These are phyloP conservation scores for Phytophthora hibernalis DNA, from an alignment of 352 stramenopile genomes.

Conservation along the genomic window DNA sequence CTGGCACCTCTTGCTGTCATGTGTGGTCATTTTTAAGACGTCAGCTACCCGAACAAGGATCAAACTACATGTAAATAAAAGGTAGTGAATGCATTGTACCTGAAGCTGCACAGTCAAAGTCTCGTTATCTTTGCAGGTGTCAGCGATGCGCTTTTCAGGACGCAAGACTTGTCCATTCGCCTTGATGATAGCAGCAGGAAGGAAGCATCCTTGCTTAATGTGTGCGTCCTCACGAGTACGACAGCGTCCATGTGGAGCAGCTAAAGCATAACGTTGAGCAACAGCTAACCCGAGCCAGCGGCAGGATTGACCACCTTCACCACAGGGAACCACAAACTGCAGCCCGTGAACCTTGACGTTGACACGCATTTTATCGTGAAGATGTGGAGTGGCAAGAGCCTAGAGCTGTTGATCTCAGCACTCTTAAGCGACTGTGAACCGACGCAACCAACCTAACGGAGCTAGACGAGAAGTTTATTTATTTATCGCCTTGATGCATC, in stretches of 20 bases:
- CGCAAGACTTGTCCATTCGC: slow-evolving; percentile 50
- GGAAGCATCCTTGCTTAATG: slow-evolving; percentile 81
- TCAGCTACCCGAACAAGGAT: not conserved
- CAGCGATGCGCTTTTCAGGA: slow-evolving; percentile 61
- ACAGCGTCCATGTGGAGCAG: slow-evolving; percentile 68
- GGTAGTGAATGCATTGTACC: slow-evolving; percentile 32
- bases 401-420: not conserved
- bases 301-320: slow-evolving; percentile 76
- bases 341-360: slow-evolving; percentile 74
- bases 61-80: not conserved
- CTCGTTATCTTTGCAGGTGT: slow-evolving; percentile 82
- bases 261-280: slow-evolving; percentile 78
- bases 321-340: slow-evolving; percentile 78
- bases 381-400: not conserved
- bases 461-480: slow-evolving; percentile 20
- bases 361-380: slow-evolving; percentile 55
- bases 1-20: slow-evolving; percentile 72
- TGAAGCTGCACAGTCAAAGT: slow-evolving; percentile 68
- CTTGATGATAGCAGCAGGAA: slow-evolving; percentile 67
- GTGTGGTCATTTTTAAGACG: not conserved
- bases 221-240: slow-evolving; percentile 81
- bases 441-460: slow-evolving; percentile 19
- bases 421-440: slow-evolving; percentile 2
- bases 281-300: slow-evolving; percentile 88
- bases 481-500: slow-evolving; percentile 21